Evolutionary conservation across 108 stramenopile species (phyloP), one percentile per base, ranked within the genome.

Genomic region (Nannochloropsis gaditana): DNA sequence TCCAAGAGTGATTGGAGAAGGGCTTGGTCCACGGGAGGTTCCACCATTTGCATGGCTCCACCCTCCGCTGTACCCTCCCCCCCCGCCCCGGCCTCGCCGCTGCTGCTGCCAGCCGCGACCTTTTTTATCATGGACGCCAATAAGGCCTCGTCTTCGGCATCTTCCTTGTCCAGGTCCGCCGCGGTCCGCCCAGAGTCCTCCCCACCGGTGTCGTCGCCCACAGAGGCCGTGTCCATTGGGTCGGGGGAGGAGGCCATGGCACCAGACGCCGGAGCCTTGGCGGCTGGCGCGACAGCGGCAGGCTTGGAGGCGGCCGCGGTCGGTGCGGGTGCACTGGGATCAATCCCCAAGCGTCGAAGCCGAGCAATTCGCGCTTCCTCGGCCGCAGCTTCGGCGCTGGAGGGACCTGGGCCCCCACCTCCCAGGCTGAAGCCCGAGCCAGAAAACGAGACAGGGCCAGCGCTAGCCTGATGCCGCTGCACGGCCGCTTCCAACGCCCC

Each of bases 1-100:
- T 94, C 90, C 45, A 95, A 42, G 9, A 92, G 90, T 80, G 90
- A 90, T 50, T 90, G 82, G n/a, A 83, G 21, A 11, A n/a, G 11
- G 41, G 8, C 83, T 9, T 80, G 83, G 43, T 86, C 85, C 81
- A 82, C 85, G 21, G 85, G 80, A 88, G 42, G 92, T 90, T 91
- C 90, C 19, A 90, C 84, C 85, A 88, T 88, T 47, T 86, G 83
- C 5, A 80, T 44, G 82, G 83, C 86, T 6, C 17, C 59, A 21
- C 73, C 59, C 59, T 73, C 59, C 59, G 19, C 59, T n/a, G 8
- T 6, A 2, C 59, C 8, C 59, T 73, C 59, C 59, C 59, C 59
- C 59, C 59, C 59, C 31, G 31, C 31, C 31, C 31, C 31, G 31
- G 31, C 31, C 31, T 31, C 31, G 47, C 47, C 47, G 59, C 59